Conservation (phyloP, 495 filamentous ascomycete genomes). For the Aspergillus cristatus region DNA sequence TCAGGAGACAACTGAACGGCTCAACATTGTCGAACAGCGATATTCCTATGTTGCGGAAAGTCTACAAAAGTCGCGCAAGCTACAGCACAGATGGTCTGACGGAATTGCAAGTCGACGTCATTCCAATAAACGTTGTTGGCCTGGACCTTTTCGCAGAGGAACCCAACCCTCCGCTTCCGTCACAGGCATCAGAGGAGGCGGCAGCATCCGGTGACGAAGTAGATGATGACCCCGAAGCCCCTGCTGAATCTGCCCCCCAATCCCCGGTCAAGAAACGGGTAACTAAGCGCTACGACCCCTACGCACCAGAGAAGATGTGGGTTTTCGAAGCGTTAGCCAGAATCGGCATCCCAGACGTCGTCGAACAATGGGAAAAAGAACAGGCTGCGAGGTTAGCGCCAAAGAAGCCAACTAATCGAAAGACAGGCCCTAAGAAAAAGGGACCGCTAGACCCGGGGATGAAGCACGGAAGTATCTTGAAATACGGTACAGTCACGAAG, state of each 20-base stretch:
- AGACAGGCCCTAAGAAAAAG: slow-evolving; percentile 29
- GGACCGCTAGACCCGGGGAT: slow-evolving; percentile 34
- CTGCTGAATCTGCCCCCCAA: slow-evolving; percentile 17
- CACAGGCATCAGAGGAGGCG: slow-evolving; percentile 36
- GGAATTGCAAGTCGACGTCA: slow-evolving; percentile 70
- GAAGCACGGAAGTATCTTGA: slow-evolving; percentile 37
- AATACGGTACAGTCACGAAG: slow-evolving; percentile 38
- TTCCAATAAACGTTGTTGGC: slow-evolving; percentile 66
- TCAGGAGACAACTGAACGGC: slow-evolving; percentile 16
- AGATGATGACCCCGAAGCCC: slow-evolving; percentile 35
- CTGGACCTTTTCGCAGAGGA: slow-evolving; percentile 64
- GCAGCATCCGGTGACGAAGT: slow-evolving; percentile 47
- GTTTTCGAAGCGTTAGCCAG: slow-evolving; percentile 62
- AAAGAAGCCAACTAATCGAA: slow-evolving; percentile 21
- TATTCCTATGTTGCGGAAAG: slow-evolving; percentile 37
- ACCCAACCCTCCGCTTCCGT: slow-evolving; percentile 41
- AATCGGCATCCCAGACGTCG: slow-evolving; percentile 59
- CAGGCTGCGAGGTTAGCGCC: slow-evolving; percentile 29
- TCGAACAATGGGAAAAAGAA: slow-evolving; percentile 67
- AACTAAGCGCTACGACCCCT: slow-evolving; percentile 59
- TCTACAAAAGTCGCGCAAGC: slow-evolving; percentile 60
- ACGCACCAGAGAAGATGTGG: slow-evolving; percentile 61
- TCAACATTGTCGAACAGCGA: slow-evolving; percentile 20
- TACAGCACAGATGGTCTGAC: slow-evolving; percentile 62
- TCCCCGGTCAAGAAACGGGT: slow-evolving; percentile 27